These are phyloP conservation scores for Tricladium varicosporioides DNA, from an alignment of 2,329 filamentous ascomycete genomes.

Conservation along the genomic window DNA sequence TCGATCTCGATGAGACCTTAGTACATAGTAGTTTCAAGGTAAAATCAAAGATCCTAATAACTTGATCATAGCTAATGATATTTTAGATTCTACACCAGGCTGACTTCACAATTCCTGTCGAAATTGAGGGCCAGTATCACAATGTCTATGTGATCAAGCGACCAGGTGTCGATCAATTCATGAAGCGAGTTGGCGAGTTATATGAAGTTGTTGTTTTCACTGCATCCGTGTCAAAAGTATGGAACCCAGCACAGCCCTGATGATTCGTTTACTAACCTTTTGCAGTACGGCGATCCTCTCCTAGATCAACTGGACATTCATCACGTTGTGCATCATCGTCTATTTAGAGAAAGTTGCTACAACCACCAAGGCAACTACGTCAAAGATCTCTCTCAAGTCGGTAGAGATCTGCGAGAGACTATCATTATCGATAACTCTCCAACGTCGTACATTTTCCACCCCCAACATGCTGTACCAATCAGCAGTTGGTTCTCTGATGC, in stretches of 20 bases:
- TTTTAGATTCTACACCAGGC: slow-evolving; percentile 89
- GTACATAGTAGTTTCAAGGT: slow-evolving; percentile 99
- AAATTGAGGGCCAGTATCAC: slow-evolving; percentile 98
- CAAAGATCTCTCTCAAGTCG: slow-evolving; percentile 97
- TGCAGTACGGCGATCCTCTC: slow-evolving; percentile 89
- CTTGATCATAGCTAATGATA: slow-evolving; percentile 3
- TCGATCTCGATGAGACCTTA: slow-evolving; percentile 94
- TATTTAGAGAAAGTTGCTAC: slow-evolving; percentile 98
- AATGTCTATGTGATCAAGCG: slow-evolving; percentile 99
- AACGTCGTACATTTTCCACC: slow-evolving; percentile 99
- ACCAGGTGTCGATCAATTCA: slow-evolving; percentile 97
- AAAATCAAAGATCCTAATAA: slow-evolving; percentile 29
- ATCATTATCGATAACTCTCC: slow-evolving; percentile 99
- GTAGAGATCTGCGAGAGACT: slow-evolving; percentile 91
- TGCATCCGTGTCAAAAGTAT: slow-evolving; percentile 93
- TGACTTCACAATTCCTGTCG: slow-evolving; percentile 97
- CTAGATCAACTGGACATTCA: slow-evolving; percentile 97
- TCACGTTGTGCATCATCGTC: slow-evolving; percentile 88
- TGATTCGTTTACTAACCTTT: slow-evolving; percentile 12
- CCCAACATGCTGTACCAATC: slow-evolving; percentile 97
- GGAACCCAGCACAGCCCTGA: slow-evolving; percentile 20
- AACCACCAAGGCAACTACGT: slow-evolving; percentile 99
- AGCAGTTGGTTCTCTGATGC: slow-evolving; percentile 99
- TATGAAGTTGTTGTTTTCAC: slow-evolving; percentile 99
- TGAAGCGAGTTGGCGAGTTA: slow-evolving; percentile 96